phyloP scores from a whole-genome alignment of 352 stramenopile species.

The Globisporangium recalcitrans region DNA sequence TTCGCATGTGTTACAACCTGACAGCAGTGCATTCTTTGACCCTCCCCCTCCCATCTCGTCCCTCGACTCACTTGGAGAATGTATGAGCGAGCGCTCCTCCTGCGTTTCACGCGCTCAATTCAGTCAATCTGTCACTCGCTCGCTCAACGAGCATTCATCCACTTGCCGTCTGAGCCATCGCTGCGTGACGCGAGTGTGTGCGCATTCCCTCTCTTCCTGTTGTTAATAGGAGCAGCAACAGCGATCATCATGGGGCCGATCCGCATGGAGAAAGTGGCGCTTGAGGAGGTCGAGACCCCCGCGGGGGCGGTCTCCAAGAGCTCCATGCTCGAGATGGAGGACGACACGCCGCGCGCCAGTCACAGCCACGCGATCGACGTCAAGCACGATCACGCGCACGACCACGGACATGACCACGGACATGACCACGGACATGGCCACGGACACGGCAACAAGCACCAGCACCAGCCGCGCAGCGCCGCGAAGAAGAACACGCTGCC shows the following conservation, averaged over 20 bases:
- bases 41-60: slow-evolving; percentile 7
- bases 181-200: not conserved
- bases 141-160: not conserved
- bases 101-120: not conserved
- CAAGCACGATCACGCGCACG: not conserved
- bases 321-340: slow-evolving; percentile 19
- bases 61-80: slow-evolving; percentile 4
- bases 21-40: not conserved
- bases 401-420: not conserved
- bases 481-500: slow-evolving; percentile 16
- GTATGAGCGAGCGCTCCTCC: not conserved
- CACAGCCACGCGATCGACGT: slow-evolving; percentile 8
- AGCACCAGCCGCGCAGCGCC: not conserved
- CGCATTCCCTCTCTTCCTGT: slow-evolving; percentile 1
- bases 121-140: not conserved
- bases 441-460: not conserved
- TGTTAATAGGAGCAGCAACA: not conserved
- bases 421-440: slow-evolving; percentile 5
- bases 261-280: slow-evolving; percentile 22
- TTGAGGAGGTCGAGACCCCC: slow-evolving; percentile 18
- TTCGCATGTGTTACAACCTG: slow-evolving; percentile 9
- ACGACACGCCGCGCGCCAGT: slow-evolving; percentile 14
- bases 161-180: not conserved
- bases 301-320: slow-evolving; percentile 14
- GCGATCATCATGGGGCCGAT: slow-evolving; percentile 11